Evolutionary conservation across 1,139 yeast species (phyloP), one percentile per base, ranked within the genome.

Genomic region (Pichia sp.): DNA sequence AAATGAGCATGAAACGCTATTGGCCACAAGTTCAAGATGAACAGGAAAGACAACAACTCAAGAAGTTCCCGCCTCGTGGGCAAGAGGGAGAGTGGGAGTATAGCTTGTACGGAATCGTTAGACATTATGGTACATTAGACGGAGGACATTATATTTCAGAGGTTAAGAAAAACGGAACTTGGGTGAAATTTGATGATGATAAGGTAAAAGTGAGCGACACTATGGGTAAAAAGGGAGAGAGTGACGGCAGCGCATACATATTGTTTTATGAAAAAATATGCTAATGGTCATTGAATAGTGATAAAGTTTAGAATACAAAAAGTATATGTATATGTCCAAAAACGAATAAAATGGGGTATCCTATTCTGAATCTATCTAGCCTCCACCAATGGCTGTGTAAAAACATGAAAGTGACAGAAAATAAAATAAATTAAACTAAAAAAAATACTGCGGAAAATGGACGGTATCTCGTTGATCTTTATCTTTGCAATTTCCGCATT

Each of bases 111-210:
- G 90, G 88, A 1, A 73, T 85, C 41, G 82, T 85, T 16, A 84
- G 86, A 62, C 95, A 87, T 66, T 80, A 75, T 61, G 95, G 95
- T 9, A 83, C 80, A 55, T 71, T 86, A 57, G 81, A 82, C 59
- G 81, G 86, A 56, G 95, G 95, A 0, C 95, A 87, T 67, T 87
- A 87, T 64, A 86, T 91, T 0, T 72, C 91, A 0, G 72, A 81
- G 55, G 84, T 85, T 1, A 78, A 84, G 63, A 85, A 85, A 66
- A 57, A 68, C 1, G 59, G 63, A 9, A 69, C 78, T 61, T 86
- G 93, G 93, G 84, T 86, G 64, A 77, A 79, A 57, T 87, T 86
- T 68, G 93, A 87, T 64, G 95, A 87, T 67, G 90, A 84, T 1
- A 77, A 77, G 55, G 74, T 75, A 8, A 72, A 73, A 20, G 24